These are phyloP conservation scores for Xanthoceras sorbifolium DNA, from an alignment of 345 rosid species.

Conservation along the genomic window DNA sequence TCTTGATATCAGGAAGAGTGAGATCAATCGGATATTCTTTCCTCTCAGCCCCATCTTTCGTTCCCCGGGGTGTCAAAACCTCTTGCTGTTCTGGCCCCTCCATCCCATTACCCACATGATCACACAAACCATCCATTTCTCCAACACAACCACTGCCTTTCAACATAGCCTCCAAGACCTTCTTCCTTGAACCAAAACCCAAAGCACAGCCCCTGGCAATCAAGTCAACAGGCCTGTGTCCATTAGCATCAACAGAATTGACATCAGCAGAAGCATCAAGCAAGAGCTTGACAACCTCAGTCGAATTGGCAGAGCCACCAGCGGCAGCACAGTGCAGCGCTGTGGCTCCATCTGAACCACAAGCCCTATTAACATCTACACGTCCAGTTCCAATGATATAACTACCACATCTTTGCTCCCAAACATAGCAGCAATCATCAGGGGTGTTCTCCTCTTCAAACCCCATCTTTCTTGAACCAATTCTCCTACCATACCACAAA, in stretches of 20 bases:
- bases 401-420: slow-evolving; percentile 71
- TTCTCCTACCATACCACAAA: slow-evolving; percentile 76
- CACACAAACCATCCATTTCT: slow-evolving; percentile 28
- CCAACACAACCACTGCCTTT: slow-evolving; percentile 37
- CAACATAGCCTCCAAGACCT: slow-evolving; percentile 55
- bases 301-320: slow-evolving; percentile 58
- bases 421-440: slow-evolving; percentile 85
- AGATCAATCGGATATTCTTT: slow-evolving; percentile 88
- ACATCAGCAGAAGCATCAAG: slow-evolving; percentile 67
- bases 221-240: slow-evolving; percentile 62
- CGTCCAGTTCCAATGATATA: slow-evolving; percentile 52
- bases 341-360: slow-evolving; percentile 74
- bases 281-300: slow-evolving; percentile 65
- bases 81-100: slow-evolving; percentile 41
- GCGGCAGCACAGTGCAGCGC: slow-evolving; percentile 86
- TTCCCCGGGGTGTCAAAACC: slow-evolving; percentile 36
- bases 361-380: slow-evolving; percentile 61
- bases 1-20: slow-evolving; percentile 84
- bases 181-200: slow-evolving; percentile 47
- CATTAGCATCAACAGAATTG: slow-evolving; percentile 54
- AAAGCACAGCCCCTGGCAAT: slow-evolving; percentile 40
- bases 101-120: too few relatives aligned
- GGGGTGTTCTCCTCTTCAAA: slow-evolving; percentile 77
- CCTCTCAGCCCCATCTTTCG: slow-evolving; percentile 58
- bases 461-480: slow-evolving; percentile 65